A percentile compares a stretch with the other conserved stretches of the same genome.
Conservation (phyloP, 2,329 filamentous ascomycete genomes). For the Diaporthe caulivora region DNA sequence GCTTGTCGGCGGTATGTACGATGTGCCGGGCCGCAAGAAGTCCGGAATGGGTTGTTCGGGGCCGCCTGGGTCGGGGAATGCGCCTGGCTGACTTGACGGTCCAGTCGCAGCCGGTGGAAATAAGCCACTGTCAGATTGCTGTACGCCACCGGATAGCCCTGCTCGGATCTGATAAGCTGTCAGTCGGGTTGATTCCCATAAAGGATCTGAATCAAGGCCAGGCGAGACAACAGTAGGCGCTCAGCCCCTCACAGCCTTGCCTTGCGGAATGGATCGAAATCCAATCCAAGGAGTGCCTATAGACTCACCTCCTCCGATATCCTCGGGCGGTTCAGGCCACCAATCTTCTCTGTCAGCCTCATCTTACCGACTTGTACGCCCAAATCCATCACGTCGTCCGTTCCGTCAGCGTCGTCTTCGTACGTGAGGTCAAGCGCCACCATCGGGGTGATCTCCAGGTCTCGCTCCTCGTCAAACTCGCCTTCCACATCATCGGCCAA, state of each 20-base stretch:
- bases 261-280: not conserved
- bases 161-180: slow-evolving; percentile 49
- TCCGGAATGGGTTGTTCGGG: slow-evolving; percentile 54
- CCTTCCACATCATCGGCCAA: slow-evolving; percentile 65
- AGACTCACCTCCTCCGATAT: slow-evolving; percentile 75
- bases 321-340: slow-evolving; percentile 77
- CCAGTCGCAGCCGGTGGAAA: slow-evolving; percentile 41
- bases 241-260: not conserved
- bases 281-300: not conserved
- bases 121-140: slow-evolving; percentile 20
- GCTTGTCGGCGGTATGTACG: slow-evolving; percentile 77
- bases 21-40: slow-evolving; percentile 73
- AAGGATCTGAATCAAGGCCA: not conserved
- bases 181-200: not conserved
- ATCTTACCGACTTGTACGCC: slow-evolving; percentile 79
- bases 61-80: slow-evolving; percentile 41
- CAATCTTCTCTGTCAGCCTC: slow-evolving; percentile 80
- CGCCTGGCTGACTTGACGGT: slow-evolving; percentile 33
- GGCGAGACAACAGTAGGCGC: not conserved
- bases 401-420: slow-evolving; percentile 69
- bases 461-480: slow-evolving; percentile 69
- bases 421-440: slow-evolving; percentile 76
- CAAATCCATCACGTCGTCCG: slow-evolving; percentile 76
- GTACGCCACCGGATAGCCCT: slow-evolving; percentile 47
- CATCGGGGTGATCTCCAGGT: slow-evolving; percentile 72